Percentiles rank a stretch among this genome's conserved stretches.
These are phyloP conservation scores for Actinomortierella wolfii DNA, from an alignment of 371 early-diverging fungal genomes.

Conservation along the genomic window DNA sequence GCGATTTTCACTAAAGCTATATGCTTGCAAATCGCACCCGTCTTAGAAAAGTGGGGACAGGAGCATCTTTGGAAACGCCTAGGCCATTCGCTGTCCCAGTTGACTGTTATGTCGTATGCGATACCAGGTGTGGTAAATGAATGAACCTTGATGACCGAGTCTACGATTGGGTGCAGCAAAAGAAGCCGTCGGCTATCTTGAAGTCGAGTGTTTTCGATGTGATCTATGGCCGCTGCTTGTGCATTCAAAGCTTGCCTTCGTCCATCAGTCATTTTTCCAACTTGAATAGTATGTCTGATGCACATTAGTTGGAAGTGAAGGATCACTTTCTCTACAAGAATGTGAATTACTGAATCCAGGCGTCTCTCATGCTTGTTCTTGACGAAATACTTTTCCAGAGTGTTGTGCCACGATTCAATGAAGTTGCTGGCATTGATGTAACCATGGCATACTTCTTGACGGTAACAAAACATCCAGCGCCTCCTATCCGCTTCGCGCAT, in stretches of 20 bases:
- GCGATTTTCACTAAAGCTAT: too few species aligned
- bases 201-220: background rate
- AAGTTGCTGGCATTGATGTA: slow-evolving; percentile 4
- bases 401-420: slow-evolving; percentile 4
- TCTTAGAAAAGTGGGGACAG: too few species aligned
- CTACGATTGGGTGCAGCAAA: too few species aligned
- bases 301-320: background rate
- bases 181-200: background rate
- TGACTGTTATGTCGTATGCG: too few species aligned
- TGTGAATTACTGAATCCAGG: background rate
- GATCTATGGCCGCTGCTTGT: slow-evolving; percentile 1
- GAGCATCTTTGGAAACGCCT: too few species aligned
- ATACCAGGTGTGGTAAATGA: slow-evolving; percentile 2
- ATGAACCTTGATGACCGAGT: slow-evolving; percentile 2
- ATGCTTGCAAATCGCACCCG: too few species aligned
- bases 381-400: background rate
- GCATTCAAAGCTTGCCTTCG: background rate
- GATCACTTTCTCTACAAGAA: background rate
- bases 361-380: background rate
- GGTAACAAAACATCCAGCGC: slow-evolving; percentile 8
- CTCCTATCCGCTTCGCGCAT: background rate
- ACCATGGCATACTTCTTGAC: background rate
- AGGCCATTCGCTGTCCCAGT: too few species aligned
- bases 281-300: background rate
- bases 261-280: background rate